phyloP scores from a whole-genome alignment of 768 basidiomycete species.

The Strobilomyces dryophilus region DNA sequence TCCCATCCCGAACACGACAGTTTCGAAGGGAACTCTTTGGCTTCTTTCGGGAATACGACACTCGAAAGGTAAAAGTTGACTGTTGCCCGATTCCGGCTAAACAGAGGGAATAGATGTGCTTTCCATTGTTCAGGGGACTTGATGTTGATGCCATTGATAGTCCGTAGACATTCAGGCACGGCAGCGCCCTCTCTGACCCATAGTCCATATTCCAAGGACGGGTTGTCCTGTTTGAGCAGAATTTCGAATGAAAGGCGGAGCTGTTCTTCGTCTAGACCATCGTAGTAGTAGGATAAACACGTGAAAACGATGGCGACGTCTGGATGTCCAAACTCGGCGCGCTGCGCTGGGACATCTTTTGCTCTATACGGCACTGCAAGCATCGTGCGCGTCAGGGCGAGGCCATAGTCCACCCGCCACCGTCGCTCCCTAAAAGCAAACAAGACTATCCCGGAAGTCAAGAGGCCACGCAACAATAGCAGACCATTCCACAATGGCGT shows the following conservation, averaged over 20 bases:
- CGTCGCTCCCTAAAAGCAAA: slow-evolving; percentile 32
- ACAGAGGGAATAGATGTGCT: slow-evolving; percentile 12
- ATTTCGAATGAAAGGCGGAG: neutral
- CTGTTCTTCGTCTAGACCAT: slow-evolving; percentile 23
- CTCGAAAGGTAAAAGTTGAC: slow-evolving; percentile 11
- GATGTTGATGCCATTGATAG: slow-evolving; percentile 1
- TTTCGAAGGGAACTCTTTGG: slow-evolving; percentile 34
- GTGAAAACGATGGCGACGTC: slow-evolving; percentile 35
- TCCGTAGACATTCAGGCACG: neutral
- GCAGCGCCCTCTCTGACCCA: slow-evolving; percentile 9
- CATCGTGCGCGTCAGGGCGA: slow-evolving; percentile 29
- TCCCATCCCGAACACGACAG: slow-evolving; percentile 37
- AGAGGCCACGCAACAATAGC: slow-evolving; percentile 33
- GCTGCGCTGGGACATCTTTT: slow-evolving; percentile 34
- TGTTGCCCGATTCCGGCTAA: slow-evolving; percentile 25
- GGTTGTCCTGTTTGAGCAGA: neutral
- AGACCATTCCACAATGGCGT: slow-evolving; percentile 19
- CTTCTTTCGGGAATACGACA: slow-evolving; percentile 7
- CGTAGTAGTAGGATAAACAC: slow-evolving; percentile 36
- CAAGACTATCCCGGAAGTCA: slow-evolving; percentile 30
- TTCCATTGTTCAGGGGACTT: slow-evolving; percentile 25
- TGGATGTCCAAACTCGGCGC: slow-evolving; percentile 39
- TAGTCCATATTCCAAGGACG: neutral
- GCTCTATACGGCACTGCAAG: slow-evolving; percentile 38
- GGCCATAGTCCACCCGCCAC: slow-evolving; percentile 39